phyloP scores from a whole-genome alignment of 2,329 filamentous ascomycete species.

The Cadophora gregata region DNA sequence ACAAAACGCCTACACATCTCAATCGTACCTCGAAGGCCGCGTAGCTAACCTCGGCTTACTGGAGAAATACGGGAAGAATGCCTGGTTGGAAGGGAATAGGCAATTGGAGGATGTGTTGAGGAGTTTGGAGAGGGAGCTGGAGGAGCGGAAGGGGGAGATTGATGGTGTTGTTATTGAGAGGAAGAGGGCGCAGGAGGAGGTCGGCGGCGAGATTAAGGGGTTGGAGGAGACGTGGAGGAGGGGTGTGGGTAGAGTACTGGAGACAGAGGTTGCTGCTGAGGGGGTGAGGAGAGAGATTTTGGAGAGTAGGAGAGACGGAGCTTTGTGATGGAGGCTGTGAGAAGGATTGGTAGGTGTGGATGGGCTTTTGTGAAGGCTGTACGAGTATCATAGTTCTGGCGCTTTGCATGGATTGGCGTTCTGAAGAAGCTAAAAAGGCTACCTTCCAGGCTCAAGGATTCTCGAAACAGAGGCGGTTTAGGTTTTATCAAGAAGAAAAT shows the following conservation, averaged over 20 bases:
- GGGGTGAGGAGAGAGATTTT: conserved; percentile 70
- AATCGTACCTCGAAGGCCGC: conserved; percentile 58
- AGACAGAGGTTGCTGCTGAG: conserved; percentile 87
- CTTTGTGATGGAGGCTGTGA: conserved; percentile 15
- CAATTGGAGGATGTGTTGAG: conserved; percentile 76
- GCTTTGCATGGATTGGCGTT: conserved; percentile 21
- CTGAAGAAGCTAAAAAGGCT: conserved; percentile 10
- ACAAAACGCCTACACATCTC: conserved; percentile 60
- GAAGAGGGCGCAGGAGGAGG: conserved; percentile 71
- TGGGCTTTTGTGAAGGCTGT: conserved; percentile 11
- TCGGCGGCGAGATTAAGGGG: conserved; percentile 72
- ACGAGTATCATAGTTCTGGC: background rate
- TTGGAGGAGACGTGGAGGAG: conserved; percentile 81
- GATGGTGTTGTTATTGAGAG: conserved; percentile 76
- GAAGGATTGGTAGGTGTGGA: background rate
- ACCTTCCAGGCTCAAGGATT: background rate
- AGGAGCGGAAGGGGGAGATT: conserved; percentile 67
- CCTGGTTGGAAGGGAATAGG: conserved; percentile 87
- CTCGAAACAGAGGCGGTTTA: background rate
- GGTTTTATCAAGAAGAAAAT: background rate
- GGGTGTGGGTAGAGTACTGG: conserved; percentile 79
- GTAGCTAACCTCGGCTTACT: conserved; percentile 38
- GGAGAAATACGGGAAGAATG: conserved; percentile 71
- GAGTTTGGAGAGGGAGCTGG: conserved; percentile 76
- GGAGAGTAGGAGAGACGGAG: conserved; percentile 60